These are phyloP conservation scores for Delonix regia DNA, from an alignment of 306 rosid genomes.

Conservation along the genomic window DNA sequence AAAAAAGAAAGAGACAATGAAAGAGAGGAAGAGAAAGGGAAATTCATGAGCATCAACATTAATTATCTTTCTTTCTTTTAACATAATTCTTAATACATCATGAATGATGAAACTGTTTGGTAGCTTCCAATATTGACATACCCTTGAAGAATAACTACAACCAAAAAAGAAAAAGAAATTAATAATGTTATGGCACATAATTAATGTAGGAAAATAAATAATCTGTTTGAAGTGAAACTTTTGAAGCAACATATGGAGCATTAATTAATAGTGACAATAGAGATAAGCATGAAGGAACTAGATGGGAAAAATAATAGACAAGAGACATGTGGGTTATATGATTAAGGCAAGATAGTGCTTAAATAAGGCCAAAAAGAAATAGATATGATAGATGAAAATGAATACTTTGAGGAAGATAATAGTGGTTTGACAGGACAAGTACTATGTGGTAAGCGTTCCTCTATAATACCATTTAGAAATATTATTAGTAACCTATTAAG, in stretches of 20 bases:
- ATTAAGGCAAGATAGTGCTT: not conserved
- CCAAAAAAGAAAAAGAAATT: too few relatives aligned
- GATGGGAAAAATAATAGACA: not conserved
- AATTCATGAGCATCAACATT: not conserved
- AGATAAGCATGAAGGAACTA: conserved; percentile 15
- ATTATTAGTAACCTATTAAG: not conserved
- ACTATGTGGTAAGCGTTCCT: not conserved
- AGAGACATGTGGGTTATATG: not conserved
- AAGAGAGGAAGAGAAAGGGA: not conserved
- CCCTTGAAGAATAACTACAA: too few relatives aligned
- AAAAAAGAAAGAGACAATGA: not conserved
- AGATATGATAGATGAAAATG: not conserved
- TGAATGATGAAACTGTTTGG: not conserved
- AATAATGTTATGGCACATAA: not conserved
- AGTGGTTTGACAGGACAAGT: conserved; percentile 10
- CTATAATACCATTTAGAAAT: not conserved
- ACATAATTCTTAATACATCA: not conserved
- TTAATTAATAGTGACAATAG: not conserved
- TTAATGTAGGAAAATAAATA: too few relatives aligned
- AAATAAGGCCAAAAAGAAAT: too few relatives aligned
- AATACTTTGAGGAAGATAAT: not conserved
- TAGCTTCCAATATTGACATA: not conserved
- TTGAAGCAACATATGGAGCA: not conserved
- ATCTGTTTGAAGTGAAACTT: not conserved
- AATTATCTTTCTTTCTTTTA: not conserved